Base-by-base conservation (phyloP, 2,329 filamentous ascomycete genomes). In the Penicillium expansum region DNA sequence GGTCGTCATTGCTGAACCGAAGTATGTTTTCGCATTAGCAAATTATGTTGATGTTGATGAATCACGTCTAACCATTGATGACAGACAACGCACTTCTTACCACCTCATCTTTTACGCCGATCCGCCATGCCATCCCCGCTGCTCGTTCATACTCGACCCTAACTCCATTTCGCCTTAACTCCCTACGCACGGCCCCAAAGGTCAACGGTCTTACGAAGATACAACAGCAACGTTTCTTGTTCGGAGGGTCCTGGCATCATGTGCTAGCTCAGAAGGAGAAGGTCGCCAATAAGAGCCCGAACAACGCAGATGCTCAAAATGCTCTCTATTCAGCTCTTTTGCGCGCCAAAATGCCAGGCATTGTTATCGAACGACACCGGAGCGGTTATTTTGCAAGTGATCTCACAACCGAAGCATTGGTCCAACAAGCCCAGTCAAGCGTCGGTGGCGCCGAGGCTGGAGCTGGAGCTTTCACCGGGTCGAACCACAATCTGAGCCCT, bases 301-400 rank as follows among this genome's bases (percentile, higher is more conserved):
- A 81, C 58, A 97, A 91, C 74, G 88, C 92, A 29, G 89, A 89
- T 42, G 87, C 92, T 20, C 94, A 99, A 74, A 94, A 93, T 72
- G 88, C 90, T 16, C 97, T 99, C 74, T 99, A 99, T 72, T 89
- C 93, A 71, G 88, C 92, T 44, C 84, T 99, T 14, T 82, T 97
- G 54, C 89, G 90, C 71, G 92, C 93, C 50, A 94, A 95, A 69
- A 92, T 97, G 89, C 91, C 93, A 18, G 88, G 92, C 50, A 96
- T 99, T 61, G 80, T 99, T 55, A 84, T 97, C 58, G 92, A 97
- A 75, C 83, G 94, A 68, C 94, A 96, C 74, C 87, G 92, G 71
- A 92, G 89, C 16, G 90, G 90, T 60, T 86, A 88, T 54, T 99
- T 92, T 72, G 92, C 92, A 11, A 86, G 85, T 20, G 97, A 93